phyloP scores from a whole-genome alignment of 495 filamentous ascomycete species.

The Lepraria neglecta region DNA sequence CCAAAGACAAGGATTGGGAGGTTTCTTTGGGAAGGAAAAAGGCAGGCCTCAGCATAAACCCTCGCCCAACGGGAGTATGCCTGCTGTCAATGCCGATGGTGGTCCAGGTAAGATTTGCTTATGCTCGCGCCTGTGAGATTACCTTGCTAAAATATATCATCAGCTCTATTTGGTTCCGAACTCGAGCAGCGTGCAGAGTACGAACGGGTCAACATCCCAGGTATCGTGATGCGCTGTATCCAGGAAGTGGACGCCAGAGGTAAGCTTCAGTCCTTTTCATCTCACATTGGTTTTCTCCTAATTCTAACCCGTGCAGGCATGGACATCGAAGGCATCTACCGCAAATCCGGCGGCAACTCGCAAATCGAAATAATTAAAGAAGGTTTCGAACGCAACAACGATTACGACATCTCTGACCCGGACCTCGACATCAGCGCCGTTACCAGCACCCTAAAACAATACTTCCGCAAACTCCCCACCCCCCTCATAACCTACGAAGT shows the following conservation, averaged over 20 bases:
- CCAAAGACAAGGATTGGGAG: conserved; percentile 60
- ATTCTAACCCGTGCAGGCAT: conserved; percentile 58
- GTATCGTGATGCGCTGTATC: conserved; percentile 88
- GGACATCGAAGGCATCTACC: conserved; percentile 97
- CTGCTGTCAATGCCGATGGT: conserved; percentile 49
- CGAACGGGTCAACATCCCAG: conserved; percentile 83
- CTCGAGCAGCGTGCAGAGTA: conserved; percentile 78
- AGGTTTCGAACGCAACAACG: conserved; percentile 77
- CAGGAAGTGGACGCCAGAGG: conserved; percentile 91
- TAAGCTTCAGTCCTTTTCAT: conserved; percentile 28
- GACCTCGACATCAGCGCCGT: conserved; percentile 94
- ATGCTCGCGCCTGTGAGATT: conserved; percentile 2
- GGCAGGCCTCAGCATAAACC: conserved; percentile 43
- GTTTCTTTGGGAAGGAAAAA: conserved; percentile 59
- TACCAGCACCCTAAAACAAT: conserved; percentile 92
- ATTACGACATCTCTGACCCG: conserved; percentile 88
- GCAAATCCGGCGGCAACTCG: conserved; percentile 87
- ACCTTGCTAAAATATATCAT: conserved; percentile 17
- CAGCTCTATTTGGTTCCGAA: conserved; percentile 83
- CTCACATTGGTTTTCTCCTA: neutral
- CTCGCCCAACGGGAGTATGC: conserved; percentile 51
- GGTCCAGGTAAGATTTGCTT: conserved; percentile 37
- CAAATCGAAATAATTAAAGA: conserved; percentile 82
- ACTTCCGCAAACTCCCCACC: conserved; percentile 88
- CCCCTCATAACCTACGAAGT: conserved; percentile 89